Evolutionary conservation across 2,329 filamentous ascomycete species (phyloP).

Genomic region (Monosporascus ibericus): DNA sequence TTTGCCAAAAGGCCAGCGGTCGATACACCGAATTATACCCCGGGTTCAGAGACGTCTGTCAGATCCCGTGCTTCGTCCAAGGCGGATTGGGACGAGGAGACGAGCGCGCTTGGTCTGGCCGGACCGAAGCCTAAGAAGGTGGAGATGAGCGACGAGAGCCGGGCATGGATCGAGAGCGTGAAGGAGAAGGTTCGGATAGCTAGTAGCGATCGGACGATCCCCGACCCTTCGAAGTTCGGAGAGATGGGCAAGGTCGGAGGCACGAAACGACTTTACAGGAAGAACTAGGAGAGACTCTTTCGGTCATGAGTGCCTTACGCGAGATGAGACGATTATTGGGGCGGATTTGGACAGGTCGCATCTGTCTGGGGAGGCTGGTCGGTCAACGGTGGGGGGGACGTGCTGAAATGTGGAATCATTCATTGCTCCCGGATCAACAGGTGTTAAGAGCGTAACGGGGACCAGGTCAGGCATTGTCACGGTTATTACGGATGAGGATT

Average conservation of each 20-base stretch:
- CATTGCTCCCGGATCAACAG: background rate
- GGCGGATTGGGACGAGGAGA: constrained; percentile 53
- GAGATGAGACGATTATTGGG: background rate
- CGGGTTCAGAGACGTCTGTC: constrained; percentile 37
- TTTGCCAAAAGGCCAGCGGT: constrained; percentile 15
- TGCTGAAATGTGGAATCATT: background rate
- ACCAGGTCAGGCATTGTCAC: too few species aligned
- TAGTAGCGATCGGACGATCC: constrained; percentile 48
- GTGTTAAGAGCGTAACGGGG: background rate
- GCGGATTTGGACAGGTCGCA: background rate
- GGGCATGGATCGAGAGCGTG: constrained; percentile 77
- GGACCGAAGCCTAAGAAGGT: constrained; percentile 61
- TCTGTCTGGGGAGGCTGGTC: background rate
- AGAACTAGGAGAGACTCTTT: constrained; percentile 24
- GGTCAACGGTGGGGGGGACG: background rate
- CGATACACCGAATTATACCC: constrained; percentile 38
- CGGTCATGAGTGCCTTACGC: background rate
- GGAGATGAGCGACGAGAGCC: constrained; percentile 65
- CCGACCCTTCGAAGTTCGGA: constrained; percentile 45
- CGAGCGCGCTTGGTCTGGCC: constrained; percentile 60
- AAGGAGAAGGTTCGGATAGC: constrained; percentile 71
- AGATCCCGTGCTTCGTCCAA: constrained; percentile 48
- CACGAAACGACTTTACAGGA: constrained; percentile 66
- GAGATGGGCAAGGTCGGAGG: constrained; percentile 66
- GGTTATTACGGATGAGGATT: too few species aligned